A percentile compares a stretch with the other conserved stretches of the same genome.
phyloP scores from a whole-genome alignment of 169 alveolate genomes.

The Theileria luwenshuni region DNA sequence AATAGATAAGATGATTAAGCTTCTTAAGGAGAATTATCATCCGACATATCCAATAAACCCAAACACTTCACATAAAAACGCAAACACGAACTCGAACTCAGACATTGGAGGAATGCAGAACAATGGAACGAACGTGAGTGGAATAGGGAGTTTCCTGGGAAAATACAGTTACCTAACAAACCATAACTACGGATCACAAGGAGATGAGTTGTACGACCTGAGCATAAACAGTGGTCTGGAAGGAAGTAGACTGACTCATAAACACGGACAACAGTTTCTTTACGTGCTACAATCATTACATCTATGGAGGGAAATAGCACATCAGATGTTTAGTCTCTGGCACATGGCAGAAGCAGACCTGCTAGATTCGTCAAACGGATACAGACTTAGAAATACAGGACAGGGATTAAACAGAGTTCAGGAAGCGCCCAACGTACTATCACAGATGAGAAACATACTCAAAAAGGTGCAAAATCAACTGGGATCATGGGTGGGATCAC shows the following conservation, averaged over 20 bases:
- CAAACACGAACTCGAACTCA: not conserved
- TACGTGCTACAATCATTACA: conserved; percentile 89
- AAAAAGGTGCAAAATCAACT: conserved; percentile 79
- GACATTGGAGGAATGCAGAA: not conserved
- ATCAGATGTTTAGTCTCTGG: conserved; percentile 90
- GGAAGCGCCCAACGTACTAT: conserved; percentile 76
- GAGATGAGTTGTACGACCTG: conserved; percentile 52
- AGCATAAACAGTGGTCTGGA: conserved; percentile 78
- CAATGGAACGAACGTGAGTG: not conserved
- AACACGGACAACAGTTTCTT: conserved; percentile 86
- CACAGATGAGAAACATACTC: conserved; percentile 81
- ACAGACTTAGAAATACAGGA: conserved; percentile 87
- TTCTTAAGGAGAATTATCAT: conserved; percentile 72
- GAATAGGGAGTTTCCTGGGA: not conserved
- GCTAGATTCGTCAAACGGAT: conserved; percentile 82
- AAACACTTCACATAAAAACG: too few relatives aligned
- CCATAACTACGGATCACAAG: not conserved
- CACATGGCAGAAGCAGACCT: conserved; percentile 88
- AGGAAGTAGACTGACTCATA: conserved; percentile 87
- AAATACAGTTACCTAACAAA: not conserved
- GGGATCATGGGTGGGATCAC: conserved; percentile 91
- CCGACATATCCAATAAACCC: conserved; percentile 70
- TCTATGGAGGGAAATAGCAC: conserved; percentile 89
- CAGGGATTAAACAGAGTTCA: conserved; percentile 87
- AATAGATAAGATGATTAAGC: conserved; percentile 82